These are phyloP conservation scores for Solanum aculeatissimum DNA, from an alignment of 305 asterid genomes.

Conservation along the genomic window DNA sequence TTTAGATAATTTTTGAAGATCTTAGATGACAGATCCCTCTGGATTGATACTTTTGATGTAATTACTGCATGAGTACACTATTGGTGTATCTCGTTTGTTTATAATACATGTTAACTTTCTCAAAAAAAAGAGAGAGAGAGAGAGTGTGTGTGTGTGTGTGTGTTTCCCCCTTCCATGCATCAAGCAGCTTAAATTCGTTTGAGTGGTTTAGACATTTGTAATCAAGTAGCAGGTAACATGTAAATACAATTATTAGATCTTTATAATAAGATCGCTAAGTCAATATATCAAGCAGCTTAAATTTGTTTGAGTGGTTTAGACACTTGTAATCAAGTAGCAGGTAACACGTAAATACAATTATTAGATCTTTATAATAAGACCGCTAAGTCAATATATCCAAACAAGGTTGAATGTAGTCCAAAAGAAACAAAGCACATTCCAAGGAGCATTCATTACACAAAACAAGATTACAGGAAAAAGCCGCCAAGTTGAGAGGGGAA, in stretches of 20 bases:
- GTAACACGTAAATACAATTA: background rate
- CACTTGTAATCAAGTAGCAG: background rate
- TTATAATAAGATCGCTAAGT: background rate
- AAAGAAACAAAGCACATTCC: background rate
- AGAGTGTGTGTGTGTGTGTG: too few species aligned
- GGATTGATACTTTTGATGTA: too few species aligned
- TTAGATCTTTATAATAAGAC: background rate
- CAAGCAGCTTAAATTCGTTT: background rate
- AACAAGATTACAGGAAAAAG: background rate
- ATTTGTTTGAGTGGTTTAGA: background rate
- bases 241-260: background rate
- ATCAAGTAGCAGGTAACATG: background rate
- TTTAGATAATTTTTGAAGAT: too few species aligned
- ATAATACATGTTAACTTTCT: too few species aligned
- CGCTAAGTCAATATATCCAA: background rate
- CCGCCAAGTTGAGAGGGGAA: background rate
- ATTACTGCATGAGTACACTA: too few species aligned
- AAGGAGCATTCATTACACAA: background rate
- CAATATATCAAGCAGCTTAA: background rate
- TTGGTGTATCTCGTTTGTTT: too few species aligned
- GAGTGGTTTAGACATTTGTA: background rate
- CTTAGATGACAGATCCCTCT: too few species aligned
- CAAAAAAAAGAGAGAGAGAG: too few species aligned
- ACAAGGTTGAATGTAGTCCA: background rate
- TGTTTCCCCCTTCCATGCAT: too few species aligned